Evolutionary conservation across 148 eudicot genomes (phyloP).

Genomic region (Rheum nobile): DNA sequence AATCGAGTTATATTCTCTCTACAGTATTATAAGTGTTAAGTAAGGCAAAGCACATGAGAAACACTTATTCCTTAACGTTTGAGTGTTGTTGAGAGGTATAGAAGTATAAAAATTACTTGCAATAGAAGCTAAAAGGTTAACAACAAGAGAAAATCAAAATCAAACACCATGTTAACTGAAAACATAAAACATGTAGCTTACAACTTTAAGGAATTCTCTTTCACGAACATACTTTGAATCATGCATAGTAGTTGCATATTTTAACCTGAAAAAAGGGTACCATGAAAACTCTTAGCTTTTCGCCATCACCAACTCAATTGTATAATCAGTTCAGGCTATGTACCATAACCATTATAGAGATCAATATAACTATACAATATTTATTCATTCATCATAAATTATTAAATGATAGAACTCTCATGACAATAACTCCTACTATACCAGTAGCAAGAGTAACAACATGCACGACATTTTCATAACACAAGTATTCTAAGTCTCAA

Average conservation of each 20-base stretch:
- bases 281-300: not conserved
- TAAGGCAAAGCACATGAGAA: not conserved
- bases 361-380: not conserved
- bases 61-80: not conserved
- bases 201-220: slow-evolving; percentile 90
- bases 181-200: slow-evolving; percentile 24
- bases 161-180: not conserved
- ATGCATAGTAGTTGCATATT: slow-evolving; percentile 81
- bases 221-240: slow-evolving; percentile 83
- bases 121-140: not conserved
- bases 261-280: slow-evolving; percentile 47
- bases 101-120: not conserved
- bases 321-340: not conserved
- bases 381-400: not conserved
- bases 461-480: not conserved
- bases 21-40: not conserved
- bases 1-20: not conserved
- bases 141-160: not conserved
- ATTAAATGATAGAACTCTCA: not conserved
- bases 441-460: not conserved
- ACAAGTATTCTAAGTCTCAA: not conserved
- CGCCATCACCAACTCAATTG: not conserved
- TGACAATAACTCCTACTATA: not conserved
- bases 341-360: not conserved
- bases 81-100: not conserved